These are phyloP conservation scores for Domatiomyces globalis DNA, from an alignment of 2,329 filamentous ascomycete species.

Conservation along the genomic window DNA sequence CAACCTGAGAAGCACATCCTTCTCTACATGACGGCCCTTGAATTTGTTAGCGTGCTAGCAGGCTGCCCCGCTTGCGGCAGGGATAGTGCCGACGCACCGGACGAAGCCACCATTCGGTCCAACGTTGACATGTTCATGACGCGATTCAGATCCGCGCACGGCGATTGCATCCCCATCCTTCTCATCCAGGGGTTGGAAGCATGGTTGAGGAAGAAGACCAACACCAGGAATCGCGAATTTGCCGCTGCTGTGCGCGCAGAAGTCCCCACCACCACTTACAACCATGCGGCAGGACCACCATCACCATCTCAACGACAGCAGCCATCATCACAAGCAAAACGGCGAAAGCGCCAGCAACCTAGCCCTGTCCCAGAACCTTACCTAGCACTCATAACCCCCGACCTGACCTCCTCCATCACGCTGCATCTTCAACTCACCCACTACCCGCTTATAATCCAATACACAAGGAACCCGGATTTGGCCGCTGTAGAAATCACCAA, in stretches of 20 bases:
- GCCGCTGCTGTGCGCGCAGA: conserved; percentile 47
- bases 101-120: conserved; percentile 27
- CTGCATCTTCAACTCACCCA: conserved; percentile 56
- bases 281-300: conserved; percentile 2
- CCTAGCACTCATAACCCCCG: conserved; percentile 45
- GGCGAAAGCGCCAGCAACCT: conserved; percentile 29
- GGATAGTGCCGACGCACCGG: conserved; percentile 20
- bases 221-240: conserved; percentile 53
- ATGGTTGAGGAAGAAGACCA: conserved; percentile 57
- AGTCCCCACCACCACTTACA: conserved; percentile 20
- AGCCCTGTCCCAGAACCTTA: conserved; percentile 22
- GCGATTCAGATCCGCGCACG: conserved; percentile 41
- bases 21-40: conserved; percentile 46
- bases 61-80: conserved; percentile 1
- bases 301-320: conserved; percentile 1
- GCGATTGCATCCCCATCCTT: conserved; percentile 46
- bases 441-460: conserved; percentile 49
- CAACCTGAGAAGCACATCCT: conserved; percentile 38
- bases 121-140: conserved; percentile 46
- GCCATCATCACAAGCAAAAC: conserved; percentile 18
- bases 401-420: conserved; percentile 55
- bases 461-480: conserved; percentile 46
- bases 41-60: conserved; percentile 48
- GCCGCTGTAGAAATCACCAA: conserved; percentile 58
- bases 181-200: conserved; percentile 54